These are phyloP conservation scores for Bipolaris bicolor DNA, from an alignment of 2,329 filamentous ascomycete species.

Conservation along the genomic window DNA sequence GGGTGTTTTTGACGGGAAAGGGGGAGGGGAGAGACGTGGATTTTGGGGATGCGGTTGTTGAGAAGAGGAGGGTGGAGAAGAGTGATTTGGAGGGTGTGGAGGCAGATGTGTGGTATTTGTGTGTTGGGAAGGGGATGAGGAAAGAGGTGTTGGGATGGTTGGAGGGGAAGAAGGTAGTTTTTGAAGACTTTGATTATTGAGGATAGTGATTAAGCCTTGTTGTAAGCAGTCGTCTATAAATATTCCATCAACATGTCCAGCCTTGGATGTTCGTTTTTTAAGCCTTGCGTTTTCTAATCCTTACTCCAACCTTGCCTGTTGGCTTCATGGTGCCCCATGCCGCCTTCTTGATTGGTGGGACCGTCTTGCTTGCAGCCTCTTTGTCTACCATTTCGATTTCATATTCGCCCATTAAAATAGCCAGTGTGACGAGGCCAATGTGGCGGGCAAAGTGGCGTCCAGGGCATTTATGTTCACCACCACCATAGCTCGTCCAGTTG, in stretches of 20 bases:
- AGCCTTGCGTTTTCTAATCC: slow-evolving; percentile 5
- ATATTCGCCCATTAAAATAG: slow-evolving; percentile 13
- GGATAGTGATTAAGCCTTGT: too few relatives aligned
- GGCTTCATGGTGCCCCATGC: slow-evolving; percentile 16
- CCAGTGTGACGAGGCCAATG: slow-evolving; percentile 19
- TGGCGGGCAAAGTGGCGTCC: slow-evolving; percentile 24
- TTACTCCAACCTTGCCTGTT: slow-evolving; percentile 4
- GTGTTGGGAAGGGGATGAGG: slow-evolving; percentile 60
- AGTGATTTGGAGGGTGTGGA: slow-evolving; percentile 50
- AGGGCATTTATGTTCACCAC: slow-evolving; percentile 28
- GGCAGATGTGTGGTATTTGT: slow-evolving; percentile 64
- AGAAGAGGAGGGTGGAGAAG: slow-evolving; percentile 55
- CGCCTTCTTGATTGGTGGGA: neutral
- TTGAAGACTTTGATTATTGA: slow-evolving; percentile 59
- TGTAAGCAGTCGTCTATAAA: neutral
- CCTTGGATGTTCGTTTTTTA: neutral
- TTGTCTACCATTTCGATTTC: slow-evolving; percentile 6
- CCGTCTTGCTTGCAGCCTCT: neutral
- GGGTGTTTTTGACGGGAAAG: slow-evolving; percentile 68
- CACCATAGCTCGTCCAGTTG: slow-evolving; percentile 24
- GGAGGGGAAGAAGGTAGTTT: slow-evolving; percentile 53
- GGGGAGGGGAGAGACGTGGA: slow-evolving; percentile 7
- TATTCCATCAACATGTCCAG: too few relatives aligned
- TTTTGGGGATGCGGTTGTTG: slow-evolving; percentile 47
- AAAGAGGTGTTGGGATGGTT: slow-evolving; percentile 58